Evolutionary conservation across 495 filamentous ascomycete genomes (phyloP).

Genomic region (Amphirosellinia nigrospora): DNA sequence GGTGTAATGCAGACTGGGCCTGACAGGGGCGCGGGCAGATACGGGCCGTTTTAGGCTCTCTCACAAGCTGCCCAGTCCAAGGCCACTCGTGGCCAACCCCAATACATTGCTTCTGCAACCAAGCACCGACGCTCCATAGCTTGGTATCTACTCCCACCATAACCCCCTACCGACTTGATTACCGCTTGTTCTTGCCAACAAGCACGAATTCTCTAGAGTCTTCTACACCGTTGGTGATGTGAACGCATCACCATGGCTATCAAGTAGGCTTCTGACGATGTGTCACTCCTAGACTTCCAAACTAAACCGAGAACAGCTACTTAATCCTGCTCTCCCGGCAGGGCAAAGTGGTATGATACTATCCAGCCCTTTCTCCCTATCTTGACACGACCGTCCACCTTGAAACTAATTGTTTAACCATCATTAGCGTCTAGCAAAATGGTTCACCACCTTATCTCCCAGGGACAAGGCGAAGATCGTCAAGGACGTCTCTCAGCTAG

Average conservation of each 20-base stretch:
- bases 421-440: slow-evolving; percentile 91
- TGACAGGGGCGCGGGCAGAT: not conserved
- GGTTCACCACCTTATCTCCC: slow-evolving; percentile 97
- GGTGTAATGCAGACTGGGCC: not conserved
- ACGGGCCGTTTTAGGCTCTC: not conserved
- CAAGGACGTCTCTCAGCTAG: slow-evolving; percentile 98
- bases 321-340: slow-evolving; percentile 96
- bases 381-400: slow-evolving; percentile 26
- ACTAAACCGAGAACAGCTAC: slow-evolving; percentile 70
- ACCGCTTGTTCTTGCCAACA: slow-evolving; percentile 15
- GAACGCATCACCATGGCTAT: slow-evolving; percentile 53
- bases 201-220: slow-evolving; percentile 28
- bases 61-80: slow-evolving; percentile 17
- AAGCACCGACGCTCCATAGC: not conserved
- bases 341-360: slow-evolving; percentile 91
- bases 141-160: slow-evolving; percentile 3
- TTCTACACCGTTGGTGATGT: slow-evolving; percentile 39
- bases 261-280: slow-evolving; percentile 42
- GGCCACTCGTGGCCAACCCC: slow-evolving; percentile 41
- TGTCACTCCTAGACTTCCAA: slow-evolving; percentile 13
- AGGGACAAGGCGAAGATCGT: slow-evolving; percentile 99
- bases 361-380: slow-evolving; percentile 43
- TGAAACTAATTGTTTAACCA: slow-evolving; percentile 40
- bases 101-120: slow-evolving; percentile 34
- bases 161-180: not conserved